Percentiles rank a stretch among this genome's conserved stretches.
phyloP scores from a whole-genome alignment of 140 eudicot species.

The Cichorium intybus region DNA sequence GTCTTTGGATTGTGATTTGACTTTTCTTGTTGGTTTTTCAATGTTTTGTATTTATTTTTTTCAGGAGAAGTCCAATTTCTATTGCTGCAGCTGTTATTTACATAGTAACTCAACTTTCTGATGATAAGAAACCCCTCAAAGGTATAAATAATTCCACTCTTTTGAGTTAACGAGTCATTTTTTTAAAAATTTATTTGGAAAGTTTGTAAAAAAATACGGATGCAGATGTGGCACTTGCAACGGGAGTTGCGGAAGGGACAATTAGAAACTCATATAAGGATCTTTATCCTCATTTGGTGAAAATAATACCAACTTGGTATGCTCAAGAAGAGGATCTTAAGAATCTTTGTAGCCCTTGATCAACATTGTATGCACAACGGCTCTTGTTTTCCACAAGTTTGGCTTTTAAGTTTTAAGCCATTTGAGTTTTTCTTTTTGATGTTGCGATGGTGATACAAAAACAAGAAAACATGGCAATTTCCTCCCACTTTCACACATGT shows the following conservation, averaged over 20 bases:
- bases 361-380: not conserved
- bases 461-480: slow-evolving; percentile 4
- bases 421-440: not conserved
- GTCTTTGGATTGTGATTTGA: not conserved
- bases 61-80: slow-evolving; percentile 86
- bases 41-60: slow-evolving; percentile 3
- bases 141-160: slow-evolving; percentile 35
- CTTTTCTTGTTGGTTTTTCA: not conserved
- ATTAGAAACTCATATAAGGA: slow-evolving; percentile 69
- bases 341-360: slow-evolving; percentile 67
- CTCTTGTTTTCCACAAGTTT: not conserved
- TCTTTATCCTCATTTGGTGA: slow-evolving; percentile 63
- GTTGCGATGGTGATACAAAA: slow-evolving; percentile 7
- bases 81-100: slow-evolving; percentile 83
- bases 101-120: slow-evolving; percentile 70
- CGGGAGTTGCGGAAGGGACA: slow-evolving; percentile 87
- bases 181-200: not conserved
- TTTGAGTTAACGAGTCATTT: not conserved
- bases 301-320: slow-evolving; percentile 72
- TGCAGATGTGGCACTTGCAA: slow-evolving; percentile 80
- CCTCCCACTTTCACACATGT: slow-evolving; percentile 14
- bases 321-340: slow-evolving; percentile 71
- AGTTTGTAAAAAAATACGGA: not conserved
- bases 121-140: slow-evolving; percentile 68
- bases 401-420: slow-evolving; percentile 16